Evolutionary conservation across 208 protist genomes (phyloP), one percentile per base, ranked within the genome.

Genomic region (Wallacemonas rigidus): DNA sequence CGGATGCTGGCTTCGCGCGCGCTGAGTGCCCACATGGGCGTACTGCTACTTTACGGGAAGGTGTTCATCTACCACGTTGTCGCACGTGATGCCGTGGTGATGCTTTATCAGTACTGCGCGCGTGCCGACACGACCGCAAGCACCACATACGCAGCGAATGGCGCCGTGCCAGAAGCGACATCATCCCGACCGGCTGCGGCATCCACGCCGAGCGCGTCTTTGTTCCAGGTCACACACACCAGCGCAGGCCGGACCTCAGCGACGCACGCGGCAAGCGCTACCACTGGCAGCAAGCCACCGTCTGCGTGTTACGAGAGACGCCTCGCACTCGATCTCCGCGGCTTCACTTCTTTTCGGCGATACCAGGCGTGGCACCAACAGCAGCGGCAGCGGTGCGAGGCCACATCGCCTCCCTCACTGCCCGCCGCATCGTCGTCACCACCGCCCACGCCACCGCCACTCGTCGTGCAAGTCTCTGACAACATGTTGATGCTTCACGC

Each of bases 401-500:
- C 58, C 44, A n/a, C 41, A 55, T 53, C 17, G 9, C 36, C 47
- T 44, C 7, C 67, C 79, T 51, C 75, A 63, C 4, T 50, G 2
- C 45, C 71, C 38, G 12, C 48, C 41, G 50, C 57, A 57, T 15
- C 68, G 61, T 17, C 74, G 8, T 12, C 57, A 51, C 35, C 54
- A 26, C 51, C 64, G 17, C 14, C 74, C 4, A 7, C 57, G 45
- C 35, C 54, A 26, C 51, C 64, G 17, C 14, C 45, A 36, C 56
- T 91, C 51, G 73, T 58, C 2, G 62, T 92, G 44, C 87, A 92
- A 43, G 80, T 89, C 9, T 43, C 82, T 6, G 79, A 86, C 67
- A 82, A 88, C 47, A 51, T 89, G 61, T 39, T 92, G 41, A 26
- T 92, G 36, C 8, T 92, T n/a, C 84, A 89, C 71, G 47, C 43